Evolutionary conservation across 2,329 filamentous ascomycete genomes (phyloP), one percentile per base, ranked within the genome.

Genomic region (Lachnellula arida): DNA sequence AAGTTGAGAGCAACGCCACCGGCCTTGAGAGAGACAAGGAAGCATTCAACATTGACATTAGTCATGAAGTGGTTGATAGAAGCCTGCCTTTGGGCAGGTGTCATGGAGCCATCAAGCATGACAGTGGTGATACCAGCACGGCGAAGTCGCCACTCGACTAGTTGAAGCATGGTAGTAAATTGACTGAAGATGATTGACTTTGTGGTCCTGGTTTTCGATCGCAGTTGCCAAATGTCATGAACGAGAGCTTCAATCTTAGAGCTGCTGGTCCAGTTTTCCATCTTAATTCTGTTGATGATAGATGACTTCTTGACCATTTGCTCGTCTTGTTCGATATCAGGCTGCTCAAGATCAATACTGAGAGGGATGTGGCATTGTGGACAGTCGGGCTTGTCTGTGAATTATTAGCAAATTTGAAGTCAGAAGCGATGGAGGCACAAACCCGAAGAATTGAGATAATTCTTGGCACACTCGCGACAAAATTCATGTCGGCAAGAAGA

Each of bases 181-280:
- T 97, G 92, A 8, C 90, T 96, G 72, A 97, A 97, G 61, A 97
- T 94, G 68, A 97, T 97, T 4, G 90, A 95, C 75, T 99, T 99
- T 72, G 94, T 87, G 0, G 91, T 95, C 60, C 91, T 86, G 71
- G 95, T 96, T 75, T 96, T 89, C 56, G 89, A 96, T 56, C 94
- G 86, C 40, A 97, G 81, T 71, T 89, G 88, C 77, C 96, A 94
- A 2, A 99, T 81, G 68, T 97, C 91, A 68, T 97, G 95, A 9
- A 97, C 88, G 5, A 99, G 82, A 71, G 96, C 86, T 75, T 99
- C 94, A 63, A 99, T 99, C 76, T 99, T 99, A 60, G 92, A 97
- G 1, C 91, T 97, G 0, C 91, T 96, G 0, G 91, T 96, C 94
- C 94, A 99, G 67, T 97, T 89, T 71, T 96, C 90, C 92, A 97